Conservation (phyloP, 2,329 filamentous ascomycete genomes). For the Xylariomycetidae sp. region DNA sequence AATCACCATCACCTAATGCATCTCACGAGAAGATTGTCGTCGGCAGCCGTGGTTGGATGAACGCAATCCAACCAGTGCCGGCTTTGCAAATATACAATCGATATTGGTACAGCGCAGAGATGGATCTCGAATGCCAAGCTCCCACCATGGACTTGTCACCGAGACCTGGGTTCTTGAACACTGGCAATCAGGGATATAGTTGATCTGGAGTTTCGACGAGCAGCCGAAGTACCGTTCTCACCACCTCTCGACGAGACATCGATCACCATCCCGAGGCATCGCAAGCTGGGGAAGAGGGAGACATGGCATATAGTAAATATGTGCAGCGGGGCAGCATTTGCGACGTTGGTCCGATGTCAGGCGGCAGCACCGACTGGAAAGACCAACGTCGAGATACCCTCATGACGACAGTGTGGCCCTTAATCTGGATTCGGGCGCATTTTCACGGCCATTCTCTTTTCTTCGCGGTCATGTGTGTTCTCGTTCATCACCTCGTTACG, state of each 20-base stretch:
- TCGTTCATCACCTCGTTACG: conserved; percentile 22
- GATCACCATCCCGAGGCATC: conserved; percentile 8
- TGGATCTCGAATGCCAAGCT: conserved; percentile 12
- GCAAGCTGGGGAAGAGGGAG: conserved; percentile 11
- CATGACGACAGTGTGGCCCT: conserved; percentile 10
- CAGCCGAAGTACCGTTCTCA: conserved; percentile 12
- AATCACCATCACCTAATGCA: conserved; percentile 40
- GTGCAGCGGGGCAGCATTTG: no score
- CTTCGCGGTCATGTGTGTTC: conserved; percentile 18
- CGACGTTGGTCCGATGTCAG: no score
- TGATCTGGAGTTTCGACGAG: conserved; percentile 16
- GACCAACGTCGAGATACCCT: conserved; percentile 12
- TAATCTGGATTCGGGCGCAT: conserved; percentile 12
- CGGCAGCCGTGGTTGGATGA: conserved; percentile 15
- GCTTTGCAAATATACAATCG: conserved; percentile 3
- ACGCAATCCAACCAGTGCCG: conserved; percentile 6
- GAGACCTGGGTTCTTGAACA: conserved; percentile 15
- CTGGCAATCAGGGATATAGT: conserved; percentile 13
- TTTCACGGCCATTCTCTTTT: conserved; percentile 17
- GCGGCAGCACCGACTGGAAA: conserved; percentile 17
- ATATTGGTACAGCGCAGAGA: conserved; percentile 11
- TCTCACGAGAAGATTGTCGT: conserved; percentile 26
- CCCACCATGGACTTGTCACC: conserved; percentile 10
- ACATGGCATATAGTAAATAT: conserved; percentile 20
- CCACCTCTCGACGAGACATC: conserved; percentile 11